A percentile compares a stretch with the other conserved stretches of the same genome.
phyloP scores from a whole-genome alignment of 2,329 filamentous ascomycete species.

The Cadophora malorum region DNA sequence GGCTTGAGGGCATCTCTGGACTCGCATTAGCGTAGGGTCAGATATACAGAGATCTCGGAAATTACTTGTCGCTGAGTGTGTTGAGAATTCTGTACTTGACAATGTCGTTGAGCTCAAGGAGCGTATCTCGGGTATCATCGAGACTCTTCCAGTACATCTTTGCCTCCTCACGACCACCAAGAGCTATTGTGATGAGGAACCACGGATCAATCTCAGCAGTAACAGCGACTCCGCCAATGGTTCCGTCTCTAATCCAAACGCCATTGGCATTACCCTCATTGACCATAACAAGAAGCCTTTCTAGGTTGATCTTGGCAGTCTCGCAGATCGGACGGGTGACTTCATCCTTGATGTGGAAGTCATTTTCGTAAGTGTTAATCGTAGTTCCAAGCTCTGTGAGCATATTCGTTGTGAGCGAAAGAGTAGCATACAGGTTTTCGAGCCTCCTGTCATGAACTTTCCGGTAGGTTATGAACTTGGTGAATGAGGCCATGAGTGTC shows the following conservation, averaged over 20 bases:
- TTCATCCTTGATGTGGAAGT: slow-evolving; percentile 27
- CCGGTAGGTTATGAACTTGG: slow-evolving; percentile 30
- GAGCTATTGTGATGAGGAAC: slow-evolving; percentile 30
- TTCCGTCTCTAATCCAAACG: slow-evolving; percentile 29
- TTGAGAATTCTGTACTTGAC: slow-evolving; percentile 33
- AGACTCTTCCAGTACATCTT: slow-evolving; percentile 29
- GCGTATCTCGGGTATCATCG: slow-evolving; percentile 27
- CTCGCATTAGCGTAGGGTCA: background rate
- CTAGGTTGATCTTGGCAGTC: slow-evolving; percentile 26
- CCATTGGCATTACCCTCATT: slow-evolving; percentile 26
- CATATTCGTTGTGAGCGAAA: slow-evolving; percentile 27
- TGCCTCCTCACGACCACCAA: slow-evolving; percentile 26
- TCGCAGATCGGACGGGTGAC: slow-evolving; percentile 21
- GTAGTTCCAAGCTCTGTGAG: slow-evolving; percentile 29
- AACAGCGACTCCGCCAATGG: slow-evolving; percentile 21
- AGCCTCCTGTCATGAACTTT: slow-evolving; percentile 29
- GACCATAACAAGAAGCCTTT: slow-evolving; percentile 28
- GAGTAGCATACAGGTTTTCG: slow-evolving; percentile 28
- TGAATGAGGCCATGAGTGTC: slow-evolving; percentile 22
- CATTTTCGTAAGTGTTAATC: slow-evolving; percentile 28
- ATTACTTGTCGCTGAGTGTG: slow-evolving; percentile 26
- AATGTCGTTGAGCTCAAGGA: slow-evolving; percentile 29
- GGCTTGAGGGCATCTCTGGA: slow-evolving; percentile 23
- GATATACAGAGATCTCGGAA: background rate
- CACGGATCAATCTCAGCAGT: slow-evolving; percentile 31